Conservation (phyloP, 331 rosid species). For the Acacia concinna region DNA sequence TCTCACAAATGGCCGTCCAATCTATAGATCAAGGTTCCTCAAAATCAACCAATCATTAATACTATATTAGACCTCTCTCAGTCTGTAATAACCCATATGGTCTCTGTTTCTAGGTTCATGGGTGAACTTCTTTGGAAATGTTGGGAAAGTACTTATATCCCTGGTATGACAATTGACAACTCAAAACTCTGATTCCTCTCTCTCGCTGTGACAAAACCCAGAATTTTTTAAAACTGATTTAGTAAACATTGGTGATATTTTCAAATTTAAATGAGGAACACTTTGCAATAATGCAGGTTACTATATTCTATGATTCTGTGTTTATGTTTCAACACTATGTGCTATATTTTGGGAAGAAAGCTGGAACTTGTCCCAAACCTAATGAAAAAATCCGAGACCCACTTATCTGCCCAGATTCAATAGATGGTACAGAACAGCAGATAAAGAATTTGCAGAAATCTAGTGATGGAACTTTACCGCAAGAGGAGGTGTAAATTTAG, state of each 20-base stretch:
- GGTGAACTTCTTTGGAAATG: slow-evolving; percentile 80
- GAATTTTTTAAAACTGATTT: not conserved
- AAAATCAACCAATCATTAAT: slow-evolving; percentile 16
- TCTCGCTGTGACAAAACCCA: not conserved
- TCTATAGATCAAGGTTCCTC: slow-evolving; percentile 77
- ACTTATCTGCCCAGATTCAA: slow-evolving; percentile 29
- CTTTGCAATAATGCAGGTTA: slow-evolving; percentile 42
- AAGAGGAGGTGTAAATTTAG: slow-evolving; percentile 13
- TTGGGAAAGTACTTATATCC: slow-evolving; percentile 74
- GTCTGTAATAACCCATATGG: not conserved
- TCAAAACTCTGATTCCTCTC: not conserved
- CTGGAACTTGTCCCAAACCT: slow-evolving; percentile 3
- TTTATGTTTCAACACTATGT: slow-evolving; percentile 74
- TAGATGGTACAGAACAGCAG: slow-evolving; percentile 8
- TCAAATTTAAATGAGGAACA: not conserved
- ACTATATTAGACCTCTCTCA: slow-evolving; percentile 6
- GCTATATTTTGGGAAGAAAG: slow-evolving; percentile 52
- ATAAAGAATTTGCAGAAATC: slow-evolving; percentile 15
- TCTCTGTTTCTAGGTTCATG: slow-evolving; percentile 56
- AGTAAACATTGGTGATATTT: not conserved
- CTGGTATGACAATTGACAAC: slow-evolving; percentile 46
- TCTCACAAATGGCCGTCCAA: slow-evolving; percentile 66
- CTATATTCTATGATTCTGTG: slow-evolving; percentile 61
- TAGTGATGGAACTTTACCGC: slow-evolving; percentile 28
- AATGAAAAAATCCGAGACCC: slow-evolving; percentile 39